Evolutionary conservation across 306 rosid genomes (phyloP), one percentile per base, ranked within the genome.

Genomic region (Chamaecrista fasciculata): DNA sequence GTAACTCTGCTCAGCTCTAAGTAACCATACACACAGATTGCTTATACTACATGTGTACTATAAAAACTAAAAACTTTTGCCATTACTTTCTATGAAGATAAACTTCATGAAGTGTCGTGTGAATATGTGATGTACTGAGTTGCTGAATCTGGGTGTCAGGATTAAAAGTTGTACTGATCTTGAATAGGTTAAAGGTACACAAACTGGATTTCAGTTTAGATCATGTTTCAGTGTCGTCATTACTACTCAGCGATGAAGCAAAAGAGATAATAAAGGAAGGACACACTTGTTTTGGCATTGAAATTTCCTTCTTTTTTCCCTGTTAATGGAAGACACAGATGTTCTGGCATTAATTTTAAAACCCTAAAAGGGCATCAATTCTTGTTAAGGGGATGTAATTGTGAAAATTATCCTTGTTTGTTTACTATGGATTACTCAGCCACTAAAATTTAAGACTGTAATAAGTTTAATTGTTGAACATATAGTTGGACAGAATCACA

Each of bases 1-100:
- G 55, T 36, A 66, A 77, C 66, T 44, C 87, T 65, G 83, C 87
- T 59, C 79, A 78, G 77, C 76, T 67, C 23, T 85, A 70, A 85
- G 29, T 42, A 47, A 29, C 7, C 28, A 7, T 63, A 50, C 15
- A 14, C 12, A 21, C 36, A 33, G 10, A 34, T 57, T 50, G 52
- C 59, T 36, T 48, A 25, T 10, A 23, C 66, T 50, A 58, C 50
- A 55, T 31, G 3, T 48, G 28, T 46, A 24, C 28, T 55, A 52
- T 33, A 33, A 1, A 33, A 33, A 4, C 7, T 4, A 60, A 8
- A 21, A 62, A 53, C 56, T 66, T 48, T n/a, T n/a, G 20, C 28
- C 60, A 7, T 42, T 48, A 23, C 57, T 37, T 67, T 62, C 25
- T 63, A 15, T 62, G 44, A 55, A 52, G 43, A 29, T 47, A 48